A percentile compares a stretch with the other conserved stretches of the same genome.
Conservation (phyloP, 2,329 filamentous ascomycete genomes). For the Hymenoscyphus fructigenus region DNA sequence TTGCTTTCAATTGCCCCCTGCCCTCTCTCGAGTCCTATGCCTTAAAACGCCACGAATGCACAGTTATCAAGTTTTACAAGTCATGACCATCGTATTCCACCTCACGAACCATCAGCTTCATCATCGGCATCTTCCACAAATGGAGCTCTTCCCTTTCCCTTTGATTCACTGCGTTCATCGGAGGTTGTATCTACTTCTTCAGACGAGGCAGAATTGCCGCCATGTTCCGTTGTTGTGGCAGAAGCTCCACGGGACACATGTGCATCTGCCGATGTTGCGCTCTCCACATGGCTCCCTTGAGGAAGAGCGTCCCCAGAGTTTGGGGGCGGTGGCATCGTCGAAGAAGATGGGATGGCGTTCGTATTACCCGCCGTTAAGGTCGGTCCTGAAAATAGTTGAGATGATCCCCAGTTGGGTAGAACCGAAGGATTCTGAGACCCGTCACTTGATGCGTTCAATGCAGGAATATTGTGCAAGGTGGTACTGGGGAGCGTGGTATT, state of each 20-base stretch:
- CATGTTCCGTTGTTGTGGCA: neutral
- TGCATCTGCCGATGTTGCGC: neutral
- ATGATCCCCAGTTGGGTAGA: conserved; percentile 30
- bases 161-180: conserved; percentile 23
- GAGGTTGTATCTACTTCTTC: conserved; percentile 12
- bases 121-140: conserved; percentile 46
- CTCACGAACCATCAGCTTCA: conserved; percentile 36
- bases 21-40: neutral
- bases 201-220: conserved; percentile 11
- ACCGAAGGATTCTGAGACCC: conserved; percentile 18
- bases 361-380: conserved; percentile 13
- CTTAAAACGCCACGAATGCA: neutral
- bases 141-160: conserved; percentile 45
- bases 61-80: conserved; percentile 2
- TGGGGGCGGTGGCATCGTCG: conserved; percentile 16
- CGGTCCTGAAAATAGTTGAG: conserved; percentile 29
- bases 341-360: conserved; percentile 7
- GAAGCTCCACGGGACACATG: conserved; percentile 10
- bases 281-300: conserved; percentile 10
- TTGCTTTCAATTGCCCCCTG: neutral
- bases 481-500: conserved; percentile 21
- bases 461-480: conserved; percentile 19
- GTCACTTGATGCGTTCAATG: conserved; percentile 18
- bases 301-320: conserved; percentile 3
- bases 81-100: neutral